A percentile compares a stretch with the other conserved stretches of the same genome.
phyloP scores from a whole-genome alignment of 2,329 filamentous ascomycete genomes.

The Emericellopsis cladophorae region DNA sequence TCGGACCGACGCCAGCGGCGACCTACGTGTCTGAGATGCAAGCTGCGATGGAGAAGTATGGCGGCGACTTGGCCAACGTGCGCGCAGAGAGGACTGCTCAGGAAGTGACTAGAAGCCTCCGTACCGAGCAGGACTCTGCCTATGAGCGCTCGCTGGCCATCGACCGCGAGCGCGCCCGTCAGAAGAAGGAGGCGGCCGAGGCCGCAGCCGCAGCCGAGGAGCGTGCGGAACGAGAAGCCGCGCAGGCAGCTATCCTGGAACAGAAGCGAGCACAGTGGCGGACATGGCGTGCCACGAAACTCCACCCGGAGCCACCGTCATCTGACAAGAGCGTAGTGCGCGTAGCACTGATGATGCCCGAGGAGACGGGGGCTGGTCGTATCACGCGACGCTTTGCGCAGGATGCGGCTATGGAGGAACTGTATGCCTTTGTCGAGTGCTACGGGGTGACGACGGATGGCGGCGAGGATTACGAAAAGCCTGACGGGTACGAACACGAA shows the following conservation, averaged over 20 bases:
- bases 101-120: conserved; percentile 65
- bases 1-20: conserved; percentile 55
- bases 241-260: conserved; percentile 40
- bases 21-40: conserved; percentile 69
- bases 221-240: conserved; percentile 44
- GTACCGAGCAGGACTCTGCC: conserved; percentile 82
- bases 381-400: conserved; percentile 64
- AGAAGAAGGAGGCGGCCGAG: conserved; percentile 63
- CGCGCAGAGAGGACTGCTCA: conserved; percentile 70
- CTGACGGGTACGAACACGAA: conserved; percentile 61
- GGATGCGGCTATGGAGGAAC: conserved; percentile 65
- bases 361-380: conserved; percentile 49
- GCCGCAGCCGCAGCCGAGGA: conserved; percentile 56
- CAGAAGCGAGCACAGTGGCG: conserved; percentile 55
- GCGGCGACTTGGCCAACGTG: conserved; percentile 60
- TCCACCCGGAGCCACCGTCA: conserved; percentile 55
- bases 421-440: conserved; percentile 96
- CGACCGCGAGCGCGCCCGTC: conserved; percentile 72
- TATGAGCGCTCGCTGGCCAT: conserved; percentile 85
- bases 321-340: conserved; percentile 58
- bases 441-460: conserved; percentile 28
- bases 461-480: conserved; percentile 31
- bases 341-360: conserved; percentile 52
- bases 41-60: conserved; percentile 60
- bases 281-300: conserved; percentile 58